These are phyloP conservation scores for Panicum miliaceum DNA, from an alignment of 176 grass and related monocot genomes.

Conservation along the genomic window DNA sequence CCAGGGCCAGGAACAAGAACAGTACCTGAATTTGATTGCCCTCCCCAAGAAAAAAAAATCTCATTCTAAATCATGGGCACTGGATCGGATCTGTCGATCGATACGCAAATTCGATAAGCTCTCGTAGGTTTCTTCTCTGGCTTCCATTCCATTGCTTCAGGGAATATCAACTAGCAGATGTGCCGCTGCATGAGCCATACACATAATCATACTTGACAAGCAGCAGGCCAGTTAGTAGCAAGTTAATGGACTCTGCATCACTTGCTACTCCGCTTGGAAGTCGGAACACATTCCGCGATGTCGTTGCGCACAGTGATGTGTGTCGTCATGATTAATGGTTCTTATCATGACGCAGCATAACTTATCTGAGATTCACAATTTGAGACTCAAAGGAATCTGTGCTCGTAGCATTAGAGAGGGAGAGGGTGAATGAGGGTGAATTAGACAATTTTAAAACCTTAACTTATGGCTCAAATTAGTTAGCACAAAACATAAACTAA, in stretches of 20 bases:
- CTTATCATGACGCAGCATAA: slow-evolving; percentile 1
- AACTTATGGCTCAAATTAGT: too few species aligned
- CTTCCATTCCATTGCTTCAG: slow-evolving; percentile 33
- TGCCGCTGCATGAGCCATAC: slow-evolving; percentile 17
- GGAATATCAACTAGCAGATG: slow-evolving; percentile 36
- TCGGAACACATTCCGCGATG: slow-evolving; percentile 16
- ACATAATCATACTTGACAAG: slow-evolving; percentile 30
- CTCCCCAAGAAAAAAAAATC: slow-evolving; percentile 11
- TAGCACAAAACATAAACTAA: too few species aligned
- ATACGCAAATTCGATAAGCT: slow-evolving; percentile 26
- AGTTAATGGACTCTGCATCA: slow-evolving; percentile 48
- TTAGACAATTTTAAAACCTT: too few species aligned
- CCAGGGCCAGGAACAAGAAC: slow-evolving; percentile 35
- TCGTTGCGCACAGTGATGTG: slow-evolving; percentile 4
- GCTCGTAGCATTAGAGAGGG: too few species aligned
- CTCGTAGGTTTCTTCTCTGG: slow-evolving; percentile 33
- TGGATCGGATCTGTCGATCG: neutral
- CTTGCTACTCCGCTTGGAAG: slow-evolving; percentile 3
- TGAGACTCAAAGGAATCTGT: too few species aligned
- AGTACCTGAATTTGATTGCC: slow-evolving; percentile 44
- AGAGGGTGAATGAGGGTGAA: too few species aligned
- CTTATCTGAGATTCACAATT: slow-evolving; percentile 11
- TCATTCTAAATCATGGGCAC: slow-evolving; percentile 6
- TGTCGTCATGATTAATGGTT: slow-evolving; percentile 1
- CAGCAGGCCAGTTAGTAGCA: slow-evolving; percentile 18